Evolutionary conservation across 2,329 filamentous ascomycete species (phyloP), one percentile per base, ranked within the genome.

Genomic region (Pseudogymnoascus sp.): DNA sequence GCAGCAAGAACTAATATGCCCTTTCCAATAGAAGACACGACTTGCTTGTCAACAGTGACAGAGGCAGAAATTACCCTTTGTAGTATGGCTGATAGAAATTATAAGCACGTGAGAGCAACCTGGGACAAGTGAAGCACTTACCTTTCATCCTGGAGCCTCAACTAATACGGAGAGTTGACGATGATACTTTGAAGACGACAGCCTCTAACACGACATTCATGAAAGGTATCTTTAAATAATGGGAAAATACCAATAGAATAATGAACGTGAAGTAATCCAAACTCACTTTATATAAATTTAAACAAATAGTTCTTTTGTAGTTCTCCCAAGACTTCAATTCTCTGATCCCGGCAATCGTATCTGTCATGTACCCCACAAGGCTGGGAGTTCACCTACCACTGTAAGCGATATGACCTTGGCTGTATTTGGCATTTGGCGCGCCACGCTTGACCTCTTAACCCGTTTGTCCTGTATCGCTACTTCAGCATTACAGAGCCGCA

Each of bases 61-160:
- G 93, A 97, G 64, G 93, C 93, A 44, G 92, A 97, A 64, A 96
- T 85, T 59, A 99, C 94, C 66, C 94, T 85, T 76, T 99, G 94
- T 60, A 97, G 78, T 63, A 99, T 90, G 60, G 92, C 94, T 97
- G 71, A 60, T 63, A 63, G 59, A 66, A 66, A 63, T 60, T 54
- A 54, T 54, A 33, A 54, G 47, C 29, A 54, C 15, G 47, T 35
- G 47, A 35, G 47, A 21, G 47, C 15, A 35, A 62, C 63, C 64
- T 65, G 58, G 62, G 59, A 59, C 24, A 57, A 15, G 33, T 54
- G 36, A 15, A 36, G 44, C 39, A 40, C 58, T 39, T 36, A 33
- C 41, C 40, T 57, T 61, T 63, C 60, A 63, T 61, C 29, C n/a
- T 54, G 41, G 24, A 58, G n/a, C 9, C 41, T 54, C 59, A 44